Percentiles rank a stretch among this genome's conserved stretches.
Evolutionary conservation across 2,329 filamentous ascomycete species (phyloP).

Genomic region (Akanthomyces dipterigenus): DNA sequence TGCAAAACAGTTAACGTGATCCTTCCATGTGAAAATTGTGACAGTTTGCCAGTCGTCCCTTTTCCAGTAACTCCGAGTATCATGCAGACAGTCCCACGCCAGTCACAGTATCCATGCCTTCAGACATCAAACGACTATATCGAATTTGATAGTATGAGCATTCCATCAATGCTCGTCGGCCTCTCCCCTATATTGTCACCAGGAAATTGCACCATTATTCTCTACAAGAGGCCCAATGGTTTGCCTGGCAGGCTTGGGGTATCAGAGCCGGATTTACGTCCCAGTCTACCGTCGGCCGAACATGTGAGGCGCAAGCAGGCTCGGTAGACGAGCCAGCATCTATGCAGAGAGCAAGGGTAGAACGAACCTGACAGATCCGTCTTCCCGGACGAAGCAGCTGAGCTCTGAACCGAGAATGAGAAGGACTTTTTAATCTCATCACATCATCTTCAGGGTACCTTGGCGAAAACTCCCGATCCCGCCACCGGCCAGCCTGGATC

Average conservation of each 20-base stretch:
- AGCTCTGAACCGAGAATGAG: not conserved
- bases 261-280: not conserved
- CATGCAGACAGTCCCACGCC: no score
- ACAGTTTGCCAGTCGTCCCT: no score
- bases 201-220: not conserved
- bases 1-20: no score
- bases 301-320: not conserved
- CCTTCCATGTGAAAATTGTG: no score
- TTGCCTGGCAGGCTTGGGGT: not conserved
- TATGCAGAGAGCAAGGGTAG: not conserved
- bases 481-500: not conserved
- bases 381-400: not conserved
- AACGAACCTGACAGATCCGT: not conserved
- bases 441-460: not conserved
- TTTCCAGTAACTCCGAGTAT: no score
- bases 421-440: not conserved
- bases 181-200: not conserved
- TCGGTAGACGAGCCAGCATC: not conserved
- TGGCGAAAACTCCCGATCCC: no score
- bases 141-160: no score
- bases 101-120: no score
- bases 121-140: no score
- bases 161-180: no score
- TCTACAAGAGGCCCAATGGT: not conserved
- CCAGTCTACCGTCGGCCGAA: slow-evolving; percentile 4